Evolutionary conservation across 768 basidiomycete species (phyloP).

Genomic region (Kwoniella newhampshirensis): DNA sequence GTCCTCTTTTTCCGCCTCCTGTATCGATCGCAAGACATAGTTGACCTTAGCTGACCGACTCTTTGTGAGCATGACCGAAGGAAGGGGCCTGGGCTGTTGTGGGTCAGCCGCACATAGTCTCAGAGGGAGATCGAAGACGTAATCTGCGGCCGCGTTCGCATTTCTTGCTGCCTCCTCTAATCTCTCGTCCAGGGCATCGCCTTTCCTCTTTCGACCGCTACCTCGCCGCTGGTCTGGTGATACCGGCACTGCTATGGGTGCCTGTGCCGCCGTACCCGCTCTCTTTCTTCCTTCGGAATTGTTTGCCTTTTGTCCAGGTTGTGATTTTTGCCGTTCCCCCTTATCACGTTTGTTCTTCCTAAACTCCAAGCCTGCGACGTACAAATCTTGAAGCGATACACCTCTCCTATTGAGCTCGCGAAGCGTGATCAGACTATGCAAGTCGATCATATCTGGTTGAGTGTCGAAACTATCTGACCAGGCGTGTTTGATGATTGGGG

Average conservation of each 20-base stretch:
- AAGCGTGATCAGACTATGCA: slow-evolving; percentile 17
- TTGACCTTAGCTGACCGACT: slow-evolving; percentile 36
- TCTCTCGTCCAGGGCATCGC: slow-evolving; percentile 13
- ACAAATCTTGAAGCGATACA: slow-evolving; percentile 11
- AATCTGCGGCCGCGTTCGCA: slow-evolving; percentile 8
- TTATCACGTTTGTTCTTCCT: slow-evolving; percentile 4
- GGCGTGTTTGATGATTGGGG: slow-evolving; percentile 15
- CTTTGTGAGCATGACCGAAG: slow-evolving; percentile 11
- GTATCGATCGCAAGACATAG: slow-evolving; percentile 23
- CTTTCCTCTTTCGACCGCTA: slow-evolving; percentile 1
- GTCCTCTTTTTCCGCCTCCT: slow-evolving; percentile 24
- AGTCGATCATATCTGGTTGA: slow-evolving; percentile 22
- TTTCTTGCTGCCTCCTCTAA: slow-evolving; percentile 28
- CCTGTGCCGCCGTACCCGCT: slow-evolving; percentile 18
- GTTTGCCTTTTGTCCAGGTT: background rate
- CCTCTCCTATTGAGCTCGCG: slow-evolving; percentile 25
- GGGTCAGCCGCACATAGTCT: too few relatives aligned
- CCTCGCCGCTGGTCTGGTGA: background rate
- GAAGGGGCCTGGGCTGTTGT: slow-evolving; percentile 21
- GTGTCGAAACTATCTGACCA: slow-evolving; percentile 34
- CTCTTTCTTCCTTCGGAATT: slow-evolving; percentile 13
- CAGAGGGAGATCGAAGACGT: background rate
- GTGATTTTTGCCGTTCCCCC: slow-evolving; percentile 1
- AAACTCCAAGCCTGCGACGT: slow-evolving; percentile 15
- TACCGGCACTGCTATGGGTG: slow-evolving; percentile 5